Base-by-base conservation (phyloP, 768 basidiomycete species). In the Favolaschia claudopus region DNA sequence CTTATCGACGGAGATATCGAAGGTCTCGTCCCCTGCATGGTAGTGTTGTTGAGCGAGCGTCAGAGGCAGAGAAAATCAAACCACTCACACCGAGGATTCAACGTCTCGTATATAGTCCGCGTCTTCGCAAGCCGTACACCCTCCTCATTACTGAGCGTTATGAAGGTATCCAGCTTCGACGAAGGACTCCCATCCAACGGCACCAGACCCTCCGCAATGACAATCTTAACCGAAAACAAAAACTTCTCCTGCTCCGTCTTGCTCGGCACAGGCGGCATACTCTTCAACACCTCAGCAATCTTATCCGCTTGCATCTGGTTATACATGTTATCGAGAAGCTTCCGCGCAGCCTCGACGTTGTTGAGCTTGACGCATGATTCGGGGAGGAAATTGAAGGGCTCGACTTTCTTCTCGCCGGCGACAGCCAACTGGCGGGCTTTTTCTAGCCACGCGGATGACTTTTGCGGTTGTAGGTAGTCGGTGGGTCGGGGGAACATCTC, bases 321-420 rank as follows among this genome's bases (percentile, higher is more conserved):
- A 73, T 98, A 99, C 85, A 99, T 91, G 60, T 91, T 93, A 72
- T 99, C 97, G 60, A 99, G 82, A 43, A 97, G 82, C 59, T 87
- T 87, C 28, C 95, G 87, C 1, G 96, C 95, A 12, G 93, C 91
- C 66, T 96, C 95, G 62, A 99, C 88, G 73, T 98, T 98, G 80
- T 99, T 99, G 47, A 99, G 83, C 79, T 98, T 98, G 71, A 99
- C 93, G 69, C 96, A 98, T 0, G 94, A 95, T 77, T 96, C 87
- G 0, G 95, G 85, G 46, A 85, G 88, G 79, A 99, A 99, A 68
- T 95, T 93, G 81, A 96, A 99, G 1, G 95, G 92, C 67, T 95
- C 94, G 39, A 96, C 83, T 73, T 92, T 96, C 81, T 93, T 95
- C 74, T 98, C 96, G 40, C 89, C 89, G 45, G 85, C 77, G 5